A percentile compares a stretch with the other conserved stretches of the same genome.
These are phyloP conservation scores for Penicillium polonicum DNA, from an alignment of 2,329 filamentous ascomycete genomes.

Conservation along the genomic window DNA sequence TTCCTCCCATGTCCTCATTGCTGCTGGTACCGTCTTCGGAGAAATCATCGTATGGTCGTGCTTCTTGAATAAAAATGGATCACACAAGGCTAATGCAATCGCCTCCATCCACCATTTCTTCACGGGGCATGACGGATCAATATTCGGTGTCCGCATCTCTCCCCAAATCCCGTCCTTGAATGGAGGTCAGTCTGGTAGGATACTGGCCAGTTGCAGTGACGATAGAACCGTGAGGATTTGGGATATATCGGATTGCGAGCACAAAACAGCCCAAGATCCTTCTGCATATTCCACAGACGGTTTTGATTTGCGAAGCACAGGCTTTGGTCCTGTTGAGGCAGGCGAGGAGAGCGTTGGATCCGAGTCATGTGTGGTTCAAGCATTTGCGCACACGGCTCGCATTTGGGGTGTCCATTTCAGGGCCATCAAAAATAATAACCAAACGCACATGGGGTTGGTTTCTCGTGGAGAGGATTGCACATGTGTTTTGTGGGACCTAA, in stretches of 20 bases:
- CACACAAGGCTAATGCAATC: slow-evolving; percentile 18
- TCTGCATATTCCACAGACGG: slow-evolving; percentile 40
- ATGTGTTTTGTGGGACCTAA: slow-evolving; percentile 67
- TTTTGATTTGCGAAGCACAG: slow-evolving; percentile 55
- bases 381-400: slow-evolving; percentile 82
- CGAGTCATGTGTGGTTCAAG: slow-evolving; percentile 62
- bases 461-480: slow-evolving; percentile 87
- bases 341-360: slow-evolving; percentile 35
- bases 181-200: slow-evolving; percentile 47
- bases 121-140: slow-evolving; percentile 80
- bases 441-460: slow-evolving; percentile 53
- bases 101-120: slow-evolving; percentile 56
- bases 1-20: slow-evolving; percentile 64
- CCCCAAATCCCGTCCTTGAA: slow-evolving; percentile 46
- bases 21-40: slow-evolving; percentile 89
- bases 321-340: slow-evolving; percentile 54
- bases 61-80: slow-evolving; percentile 32
- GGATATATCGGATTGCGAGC: slow-evolving; percentile 66
- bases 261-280: slow-evolving; percentile 30
- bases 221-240: slow-evolving; percentile 87
- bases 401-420: slow-evolving; percentile 85
- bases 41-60: slow-evolving; percentile 90
- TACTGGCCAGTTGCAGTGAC: slow-evolving; percentile 93
- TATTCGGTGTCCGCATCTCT: slow-evolving; percentile 86
- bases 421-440: slow-evolving; percentile 24